These are phyloP conservation scores for Daedalea quercina DNA, from an alignment of 768 basidiomycete genomes.

Conservation along the genomic window DNA sequence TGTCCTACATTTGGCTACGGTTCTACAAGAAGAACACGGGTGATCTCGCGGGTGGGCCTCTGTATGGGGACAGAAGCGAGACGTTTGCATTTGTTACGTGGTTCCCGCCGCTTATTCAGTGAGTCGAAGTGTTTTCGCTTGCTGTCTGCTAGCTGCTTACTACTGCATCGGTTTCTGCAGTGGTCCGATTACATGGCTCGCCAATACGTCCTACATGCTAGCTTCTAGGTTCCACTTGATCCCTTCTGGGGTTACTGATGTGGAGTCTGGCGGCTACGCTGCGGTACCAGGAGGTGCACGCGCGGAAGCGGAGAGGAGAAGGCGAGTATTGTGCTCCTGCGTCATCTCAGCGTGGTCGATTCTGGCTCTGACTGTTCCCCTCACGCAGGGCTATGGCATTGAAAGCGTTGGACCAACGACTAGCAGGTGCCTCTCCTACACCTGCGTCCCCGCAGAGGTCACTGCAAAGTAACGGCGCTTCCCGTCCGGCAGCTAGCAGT, in stretches of 20 bases:
- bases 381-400: constrained; percentile 80
- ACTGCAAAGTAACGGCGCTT: constrained; percentile 9
- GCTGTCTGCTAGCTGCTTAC: not conserved
- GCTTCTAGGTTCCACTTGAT: constrained; percentile 72
- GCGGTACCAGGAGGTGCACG: constrained; percentile 83
- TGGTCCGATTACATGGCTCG: constrained; percentile 60
- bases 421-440: constrained; percentile 50
- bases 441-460: constrained; percentile 15
- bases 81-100: constrained; percentile 92
- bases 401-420: constrained; percentile 90
- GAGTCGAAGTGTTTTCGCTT: constrained; percentile 25
- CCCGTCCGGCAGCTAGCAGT: constrained; percentile 3
- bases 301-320: constrained; percentile 92
- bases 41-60: constrained; percentile 57
- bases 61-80: constrained; percentile 91
- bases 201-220: constrained; percentile 59
- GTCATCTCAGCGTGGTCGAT: not conserved
- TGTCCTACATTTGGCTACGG: constrained; percentile 90
- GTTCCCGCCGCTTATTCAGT: constrained; percentile 98
- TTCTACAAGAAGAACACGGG: constrained; percentile 89
- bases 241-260: constrained; percentile 52
- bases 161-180: constrained; percentile 33
- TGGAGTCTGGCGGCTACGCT: constrained; percentile 67
- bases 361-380: not conserved
- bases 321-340: constrained; percentile 41